phyloP scores from a whole-genome alignment of 768 basidiomycete species.

The Coprinellus aureogranulatus region DNA sequence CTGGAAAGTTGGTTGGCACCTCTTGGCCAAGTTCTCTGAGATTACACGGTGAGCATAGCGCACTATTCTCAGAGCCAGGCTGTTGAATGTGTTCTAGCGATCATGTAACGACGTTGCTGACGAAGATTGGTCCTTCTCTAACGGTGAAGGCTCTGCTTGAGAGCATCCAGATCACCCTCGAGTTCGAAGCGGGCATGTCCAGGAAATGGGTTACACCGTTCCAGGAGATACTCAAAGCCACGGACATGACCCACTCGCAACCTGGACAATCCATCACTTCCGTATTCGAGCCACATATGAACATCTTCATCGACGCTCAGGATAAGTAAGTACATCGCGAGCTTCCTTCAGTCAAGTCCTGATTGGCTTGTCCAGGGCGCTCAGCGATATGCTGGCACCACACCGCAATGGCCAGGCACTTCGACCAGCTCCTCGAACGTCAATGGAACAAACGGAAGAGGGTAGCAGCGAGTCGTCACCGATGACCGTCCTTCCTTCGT shows the following conservation, averaged over 20 bases:
- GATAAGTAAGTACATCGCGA: constrained; percentile 77
- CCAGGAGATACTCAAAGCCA: constrained; percentile 56
- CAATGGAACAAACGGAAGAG: constrained; percentile 55
- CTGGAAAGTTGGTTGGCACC: constrained; percentile 83
- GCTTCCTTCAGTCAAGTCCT: background rate
- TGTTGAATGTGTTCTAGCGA: constrained; percentile 66
- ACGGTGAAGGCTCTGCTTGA: constrained; percentile 82
- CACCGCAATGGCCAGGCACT: constrained; percentile 54
- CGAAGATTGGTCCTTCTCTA: constrained; percentile 71
- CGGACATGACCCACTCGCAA: constrained; percentile 47
- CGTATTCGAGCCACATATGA: constrained; percentile 91
- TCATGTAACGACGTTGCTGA: constrained; percentile 76
- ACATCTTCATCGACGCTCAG: constrained; percentile 93
- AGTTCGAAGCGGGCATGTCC: constrained; percentile 81
- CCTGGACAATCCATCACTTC: constrained; percentile 73
- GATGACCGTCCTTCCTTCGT: constrained; percentile 81
- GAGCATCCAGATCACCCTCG: constrained; percentile 77
- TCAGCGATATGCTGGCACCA: constrained; percentile 86
- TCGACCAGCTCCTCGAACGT: constrained; percentile 56
- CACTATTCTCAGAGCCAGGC: too few species aligned
- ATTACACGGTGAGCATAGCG: constrained; percentile 86
- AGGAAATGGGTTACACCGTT: constrained; percentile 84
- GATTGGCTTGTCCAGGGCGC: constrained; percentile 52
- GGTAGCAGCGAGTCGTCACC: constrained; percentile 45
- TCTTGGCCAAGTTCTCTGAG: constrained; percentile 84